Evolutionary conservation across 2,329 filamentous ascomycete genomes (phyloP).

Genomic region (Arthrobotrys megalospora): DNA sequence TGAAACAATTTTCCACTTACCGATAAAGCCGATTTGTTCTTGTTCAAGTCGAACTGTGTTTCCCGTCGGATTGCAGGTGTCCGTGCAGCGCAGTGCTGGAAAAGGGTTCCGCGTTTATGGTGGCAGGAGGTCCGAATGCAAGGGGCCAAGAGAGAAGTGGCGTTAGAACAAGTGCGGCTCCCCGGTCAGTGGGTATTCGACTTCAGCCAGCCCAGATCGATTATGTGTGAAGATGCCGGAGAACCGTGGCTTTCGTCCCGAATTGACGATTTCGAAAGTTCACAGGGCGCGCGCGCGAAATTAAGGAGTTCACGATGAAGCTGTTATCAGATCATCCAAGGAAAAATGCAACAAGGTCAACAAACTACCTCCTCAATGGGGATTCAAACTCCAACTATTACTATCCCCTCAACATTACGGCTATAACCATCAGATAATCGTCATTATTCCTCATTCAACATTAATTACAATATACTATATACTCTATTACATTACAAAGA

Average conservation of each 20-base stretch:
- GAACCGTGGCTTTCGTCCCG: constrained; percentile 19
- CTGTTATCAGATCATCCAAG: neutral
- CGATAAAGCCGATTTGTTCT: constrained; percentile 15
- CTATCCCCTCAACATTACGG: neutral
- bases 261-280: neutral
- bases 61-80: constrained; percentile 9
- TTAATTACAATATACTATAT: constrained; percentile 29
- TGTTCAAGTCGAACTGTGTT: neutral
- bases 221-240: constrained; percentile 13
- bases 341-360: constrained; percentile 23
- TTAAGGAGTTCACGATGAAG: constrained; percentile 5
- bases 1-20: constrained; percentile 14
- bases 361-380: neutral
- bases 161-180: constrained; percentile 36
- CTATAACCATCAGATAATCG: neutral
- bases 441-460: constrained; percentile 4
- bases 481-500: constrained; percentile 12
- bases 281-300: neutral
- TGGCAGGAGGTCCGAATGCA: constrained; percentile 16
- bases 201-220: constrained; percentile 29
- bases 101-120: constrained; percentile 19
- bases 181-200: constrained; percentile 28
- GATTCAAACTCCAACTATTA: neutral
- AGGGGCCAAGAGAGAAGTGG: constrained; percentile 34
- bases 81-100: constrained; percentile 18